Base-by-base conservation (phyloP, 2,329 filamentous ascomycete genomes). In the Metarhizium guizhouense region DNA sequence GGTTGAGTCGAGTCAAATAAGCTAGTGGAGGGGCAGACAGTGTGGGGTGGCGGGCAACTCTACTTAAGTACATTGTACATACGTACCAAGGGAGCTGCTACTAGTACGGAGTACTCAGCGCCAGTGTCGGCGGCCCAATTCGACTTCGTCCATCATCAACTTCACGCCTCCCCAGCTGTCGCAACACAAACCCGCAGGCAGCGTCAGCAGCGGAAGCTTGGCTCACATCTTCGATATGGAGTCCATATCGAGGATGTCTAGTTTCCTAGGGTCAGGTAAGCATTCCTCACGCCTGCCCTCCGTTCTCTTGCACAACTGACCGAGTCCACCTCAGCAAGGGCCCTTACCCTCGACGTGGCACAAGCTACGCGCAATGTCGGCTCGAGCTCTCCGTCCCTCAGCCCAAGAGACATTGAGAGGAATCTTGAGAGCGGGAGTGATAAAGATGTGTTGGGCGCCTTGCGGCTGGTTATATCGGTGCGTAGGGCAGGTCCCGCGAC, bases 331-430 rank as follows among this genome's bases (percentile, higher is more conserved):
- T 25, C 74, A 96, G 94, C 94, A 69, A 88, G 94, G 73, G 94
- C 97, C 74, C 86, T 99, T 68, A 99, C 94, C 56, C 85, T 99
- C 74, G 94, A 99, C 81, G 94, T 94, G 63, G 93, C 94, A 65
- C 90, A 92, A 72, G 90, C 91, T 64, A 91, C 92, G 63, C 83
- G 90, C 67, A 81, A 76, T 68, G 78, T 80, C 58, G 78, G 83
- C 58, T 78, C 79, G 63, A 77, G 83, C 40, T 78, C 82, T 29
- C 83, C 83, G 54, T 82, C 84, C 49, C 74, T 94, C 60, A 87
- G 92, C 58, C 81, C 85, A n/a, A 78, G 82, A 57, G 91, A 96
- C 74, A 87, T 97, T 68, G 95, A 95, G 78, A 96, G 93, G 75
- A 82, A 97, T 18, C 80, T 99, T 60, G 94, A 97, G 72, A 96